phyloP scores from a whole-genome alignment of 1,284 basidiomycete genomes.

The Coniophora puteana region DNA sequence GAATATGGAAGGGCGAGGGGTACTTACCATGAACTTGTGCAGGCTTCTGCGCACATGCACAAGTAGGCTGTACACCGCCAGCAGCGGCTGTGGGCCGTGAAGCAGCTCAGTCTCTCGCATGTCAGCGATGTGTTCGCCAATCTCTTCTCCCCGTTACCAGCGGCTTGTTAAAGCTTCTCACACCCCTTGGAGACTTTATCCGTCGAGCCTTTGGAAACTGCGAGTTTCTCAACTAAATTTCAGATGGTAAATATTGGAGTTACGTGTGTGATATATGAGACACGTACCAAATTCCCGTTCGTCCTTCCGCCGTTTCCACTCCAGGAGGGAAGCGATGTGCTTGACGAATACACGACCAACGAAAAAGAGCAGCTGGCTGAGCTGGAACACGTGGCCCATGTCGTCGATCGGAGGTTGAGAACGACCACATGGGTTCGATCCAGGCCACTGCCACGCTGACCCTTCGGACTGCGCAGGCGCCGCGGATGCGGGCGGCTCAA shows the following conservation, averaged over 20 bases:
- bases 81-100: slow-evolving; percentile 79
- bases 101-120: slow-evolving; percentile 89
- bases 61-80: slow-evolving; percentile 86
- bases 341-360: slow-evolving; percentile 99
- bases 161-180: slow-evolving; percentile 95
- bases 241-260: slow-evolving; percentile 1
- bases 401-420: too few relatives aligned
- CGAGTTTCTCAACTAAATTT: slow-evolving; percentile 56
- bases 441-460: slow-evolving; percentile 14
- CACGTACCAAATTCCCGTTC: slow-evolving; percentile 73
- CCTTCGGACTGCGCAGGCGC: slow-evolving; percentile 13
- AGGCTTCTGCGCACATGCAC: slow-evolving; percentile 88
- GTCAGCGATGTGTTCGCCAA: slow-evolving; percentile 85
- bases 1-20: neutral
- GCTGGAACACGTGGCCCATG: slow-evolving; percentile 75
- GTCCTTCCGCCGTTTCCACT: slow-evolving; percentile 95
- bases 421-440: too few relatives aligned
- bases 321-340: slow-evolving; percentile 96
- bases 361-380: slow-evolving; percentile 90
- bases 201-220: slow-evolving; percentile 32
- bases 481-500: slow-evolving; percentile 9
- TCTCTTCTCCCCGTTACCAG: slow-evolving; percentile 96
- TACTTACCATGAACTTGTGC: slow-evolving; percentile 75
- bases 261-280: neutral
- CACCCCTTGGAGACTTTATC: slow-evolving; percentile 54